phyloP scores from a whole-genome alignment of 768 basidiomycete genomes.

The Russula sp. region DNA sequence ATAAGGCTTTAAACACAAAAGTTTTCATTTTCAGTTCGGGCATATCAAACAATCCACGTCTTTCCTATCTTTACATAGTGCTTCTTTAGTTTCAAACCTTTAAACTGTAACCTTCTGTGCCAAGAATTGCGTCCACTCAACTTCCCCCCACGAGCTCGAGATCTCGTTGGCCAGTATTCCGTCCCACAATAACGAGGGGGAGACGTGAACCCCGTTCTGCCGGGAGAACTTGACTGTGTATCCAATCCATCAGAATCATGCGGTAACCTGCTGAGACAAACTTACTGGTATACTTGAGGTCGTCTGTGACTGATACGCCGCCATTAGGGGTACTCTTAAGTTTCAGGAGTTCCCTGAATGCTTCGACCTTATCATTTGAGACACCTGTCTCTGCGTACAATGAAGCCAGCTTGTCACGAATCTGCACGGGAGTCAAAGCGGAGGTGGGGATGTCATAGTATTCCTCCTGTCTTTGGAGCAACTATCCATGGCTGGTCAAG shows the following conservation, averaged over 20 bases:
- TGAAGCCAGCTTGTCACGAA: constrained; percentile 64
- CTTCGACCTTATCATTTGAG: constrained; percentile 42
- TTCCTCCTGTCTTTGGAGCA: constrained; percentile 70
- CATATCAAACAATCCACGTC: neutral
- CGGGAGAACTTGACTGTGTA: constrained; percentile 77
- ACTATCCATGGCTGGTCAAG: constrained; percentile 35
- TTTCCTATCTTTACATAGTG: neutral
- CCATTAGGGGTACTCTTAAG: constrained; percentile 67
- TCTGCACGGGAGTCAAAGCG: constrained; percentile 58
- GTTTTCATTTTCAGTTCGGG: neutral
- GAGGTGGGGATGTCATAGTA: constrained; percentile 75
- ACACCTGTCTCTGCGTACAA: constrained; percentile 49
- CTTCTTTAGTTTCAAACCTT: constrained; percentile 27
- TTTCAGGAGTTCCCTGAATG: constrained; percentile 56
- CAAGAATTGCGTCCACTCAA: constrained; percentile 78
- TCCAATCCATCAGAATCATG: neutral
- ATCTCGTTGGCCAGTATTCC: constrained; percentile 66
- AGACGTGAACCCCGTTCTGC: constrained; percentile 90
- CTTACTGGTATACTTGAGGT: constrained; percentile 85
- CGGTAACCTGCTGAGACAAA: constrained; percentile 5
- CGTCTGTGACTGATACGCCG: constrained; percentile 75
- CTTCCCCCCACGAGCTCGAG: constrained; percentile 75
- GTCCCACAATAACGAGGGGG: constrained; percentile 76
- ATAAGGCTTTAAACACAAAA: neutral
- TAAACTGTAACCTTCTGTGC: constrained; percentile 43